phyloP scores from a whole-genome alignment of 805 yeast species.

The Pichia nanzhaoensis region DNA sequence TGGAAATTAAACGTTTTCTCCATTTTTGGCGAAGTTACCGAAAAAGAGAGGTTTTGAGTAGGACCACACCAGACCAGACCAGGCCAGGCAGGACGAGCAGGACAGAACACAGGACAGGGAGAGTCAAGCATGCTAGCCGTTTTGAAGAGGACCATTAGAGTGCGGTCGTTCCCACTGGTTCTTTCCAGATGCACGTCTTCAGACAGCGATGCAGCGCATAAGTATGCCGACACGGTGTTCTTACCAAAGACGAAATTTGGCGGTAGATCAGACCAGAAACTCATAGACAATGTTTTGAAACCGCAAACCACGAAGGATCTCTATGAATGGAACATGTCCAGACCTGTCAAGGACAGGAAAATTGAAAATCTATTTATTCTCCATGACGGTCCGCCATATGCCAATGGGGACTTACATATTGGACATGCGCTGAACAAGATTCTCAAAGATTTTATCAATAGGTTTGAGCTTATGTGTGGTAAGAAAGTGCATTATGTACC shows the following conservation, averaged over 20 bases:
- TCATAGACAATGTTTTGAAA: conserved; percentile 37
- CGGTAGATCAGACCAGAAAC: conserved; percentile 44
- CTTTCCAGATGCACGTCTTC: neutral
- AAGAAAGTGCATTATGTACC: conserved; percentile 67
- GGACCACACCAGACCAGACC: too few species aligned
- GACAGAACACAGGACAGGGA: too few species aligned
- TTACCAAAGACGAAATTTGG: conserved; percentile 70
- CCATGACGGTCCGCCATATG: conserved; percentile 99
- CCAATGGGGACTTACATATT: conserved; percentile 87
- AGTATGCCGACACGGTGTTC: conserved; percentile 22
- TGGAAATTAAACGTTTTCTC: too few species aligned
- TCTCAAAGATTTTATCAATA: conserved; percentile 74
- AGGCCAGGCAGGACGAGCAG: too few species aligned
- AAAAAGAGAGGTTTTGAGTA: too few species aligned
- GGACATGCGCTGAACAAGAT: conserved; percentile 92
- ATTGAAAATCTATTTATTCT: conserved; percentile 49
- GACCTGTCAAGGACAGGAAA: conserved; percentile 18
- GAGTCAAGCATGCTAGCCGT: too few species aligned
- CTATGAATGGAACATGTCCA: conserved; percentile 54
- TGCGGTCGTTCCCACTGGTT: neutral
- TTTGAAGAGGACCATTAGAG: too few species aligned
- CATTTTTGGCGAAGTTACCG: too few species aligned
- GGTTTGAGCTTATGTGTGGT: conserved; percentile 58
- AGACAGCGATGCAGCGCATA: neutral
- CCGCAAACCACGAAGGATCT: conserved; percentile 52